Conservation (phyloP, 306 rosid genomes). For the Pueraria montana region DNA sequence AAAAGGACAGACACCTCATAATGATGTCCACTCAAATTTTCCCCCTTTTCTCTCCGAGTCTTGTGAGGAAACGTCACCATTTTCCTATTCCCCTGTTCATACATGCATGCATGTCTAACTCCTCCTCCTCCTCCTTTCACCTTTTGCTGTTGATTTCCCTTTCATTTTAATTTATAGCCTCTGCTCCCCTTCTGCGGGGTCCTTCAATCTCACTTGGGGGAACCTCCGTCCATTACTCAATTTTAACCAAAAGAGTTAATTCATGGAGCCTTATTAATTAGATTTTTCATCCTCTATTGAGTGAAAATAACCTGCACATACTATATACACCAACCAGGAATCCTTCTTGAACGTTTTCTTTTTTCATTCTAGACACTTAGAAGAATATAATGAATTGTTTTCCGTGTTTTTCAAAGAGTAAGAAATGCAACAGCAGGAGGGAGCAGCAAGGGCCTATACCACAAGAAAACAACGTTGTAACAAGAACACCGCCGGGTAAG, state of each 20-base stretch:
- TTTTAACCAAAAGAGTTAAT: background rate
- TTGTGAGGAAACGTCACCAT: constrained; percentile 50
- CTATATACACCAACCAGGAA: background rate
- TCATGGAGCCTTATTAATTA: background rate
- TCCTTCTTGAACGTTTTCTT: background rate
- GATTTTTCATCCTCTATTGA: background rate
- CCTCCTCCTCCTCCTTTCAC: constrained; percentile 46
- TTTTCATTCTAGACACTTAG: constrained; percentile 14
- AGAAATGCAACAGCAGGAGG: constrained; percentile 59
- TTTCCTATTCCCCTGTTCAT: background rate
- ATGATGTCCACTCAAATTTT: constrained; percentile 46
- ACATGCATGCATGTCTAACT: constrained; percentile 52
- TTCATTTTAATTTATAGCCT: constrained; percentile 25
- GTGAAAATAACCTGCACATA: background rate
- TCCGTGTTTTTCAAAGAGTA: constrained; percentile 76
- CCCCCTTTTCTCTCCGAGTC: constrained; percentile 51
- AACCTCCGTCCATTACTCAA: constrained; percentile 54
- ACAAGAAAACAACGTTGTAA: constrained; percentile 33
- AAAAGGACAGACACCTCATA: constrained; percentile 43
- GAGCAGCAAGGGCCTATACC: constrained; percentile 43
- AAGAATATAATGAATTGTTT: constrained; percentile 86
- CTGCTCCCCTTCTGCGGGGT: constrained; percentile 64
- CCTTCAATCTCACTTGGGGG: constrained; percentile 82
- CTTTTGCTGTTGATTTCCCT: constrained; percentile 31
- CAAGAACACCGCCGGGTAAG: constrained; percentile 61